phyloP scores from a whole-genome alignment of 1,284 basidiomycete genomes.

The Irpex rosettiformis region DNA sequence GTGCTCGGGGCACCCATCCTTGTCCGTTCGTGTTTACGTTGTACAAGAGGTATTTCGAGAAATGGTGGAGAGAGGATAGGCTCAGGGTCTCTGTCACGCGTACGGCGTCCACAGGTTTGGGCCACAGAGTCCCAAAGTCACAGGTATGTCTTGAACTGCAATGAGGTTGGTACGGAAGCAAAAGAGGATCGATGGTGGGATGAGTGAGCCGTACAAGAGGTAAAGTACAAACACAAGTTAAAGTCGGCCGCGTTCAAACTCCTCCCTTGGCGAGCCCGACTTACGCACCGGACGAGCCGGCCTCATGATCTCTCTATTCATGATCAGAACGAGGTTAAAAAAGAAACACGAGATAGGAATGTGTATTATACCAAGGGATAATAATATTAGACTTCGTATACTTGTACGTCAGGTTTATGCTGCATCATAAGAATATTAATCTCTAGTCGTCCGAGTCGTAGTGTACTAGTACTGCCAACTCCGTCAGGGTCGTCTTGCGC shows the following conservation, averaged over 20 bases:
- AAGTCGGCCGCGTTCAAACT: not conserved
- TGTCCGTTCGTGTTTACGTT: not conserved
- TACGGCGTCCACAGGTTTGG: not conserved
- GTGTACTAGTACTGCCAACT: not conserved
- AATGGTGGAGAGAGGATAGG: too few relatives aligned
- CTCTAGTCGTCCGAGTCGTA: not conserved
- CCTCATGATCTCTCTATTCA: not conserved
- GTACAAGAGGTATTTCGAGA: too few relatives aligned
- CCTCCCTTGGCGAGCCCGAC: not conserved
- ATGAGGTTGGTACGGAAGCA: not conserved
- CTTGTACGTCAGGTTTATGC: constrained; percentile 12
- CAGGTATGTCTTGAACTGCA: not conserved
- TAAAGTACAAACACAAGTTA: too few relatives aligned
- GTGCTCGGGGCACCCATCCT: constrained; percentile 9
- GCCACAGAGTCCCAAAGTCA: not conserved
- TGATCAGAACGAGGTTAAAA: too few relatives aligned
- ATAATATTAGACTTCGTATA: constrained; percentile 3
- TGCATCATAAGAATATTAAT: too few relatives aligned
- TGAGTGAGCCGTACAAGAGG: not conserved
- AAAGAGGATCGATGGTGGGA: not conserved
- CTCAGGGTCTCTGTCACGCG: not conserved
- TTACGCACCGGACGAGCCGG: not conserved
- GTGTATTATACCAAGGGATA: not conserved
- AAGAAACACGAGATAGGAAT: not conserved
- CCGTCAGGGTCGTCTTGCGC: not conserved